A percentile compares a stretch with the other conserved stretches of the same genome.
Evolutionary conservation across 495 filamentous ascomycete genomes (phyloP).

Genomic region (Elasticomyces elasticus): DNA sequence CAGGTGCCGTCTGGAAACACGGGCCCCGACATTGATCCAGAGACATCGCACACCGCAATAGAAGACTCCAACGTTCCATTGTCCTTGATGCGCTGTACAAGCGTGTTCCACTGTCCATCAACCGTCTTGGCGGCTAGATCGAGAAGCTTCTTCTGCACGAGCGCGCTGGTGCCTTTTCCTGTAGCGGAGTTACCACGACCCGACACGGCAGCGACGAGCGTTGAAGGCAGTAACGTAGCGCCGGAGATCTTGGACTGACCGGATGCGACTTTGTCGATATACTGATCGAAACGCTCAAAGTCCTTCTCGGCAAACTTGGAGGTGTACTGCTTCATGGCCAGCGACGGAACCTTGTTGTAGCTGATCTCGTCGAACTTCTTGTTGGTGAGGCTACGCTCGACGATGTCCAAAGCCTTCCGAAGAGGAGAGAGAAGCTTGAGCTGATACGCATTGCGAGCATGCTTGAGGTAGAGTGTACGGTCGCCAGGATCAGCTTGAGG

Average conservation of each 20-base stretch:
- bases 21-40: slow-evolving; percentile 33
- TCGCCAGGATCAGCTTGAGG: slow-evolving; percentile 16
- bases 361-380: slow-evolving; percentile 35
- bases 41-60: slow-evolving; percentile 41
- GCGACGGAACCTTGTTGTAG: slow-evolving; percentile 38
- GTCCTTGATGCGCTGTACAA: slow-evolving; percentile 40
- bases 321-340: slow-evolving; percentile 41
- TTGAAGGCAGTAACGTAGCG: slow-evolving; percentile 36
- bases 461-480: slow-evolving; percentile 37
- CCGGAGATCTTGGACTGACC: slow-evolving; percentile 34
- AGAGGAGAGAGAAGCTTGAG: slow-evolving; percentile 30
- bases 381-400: slow-evolving; percentile 36
- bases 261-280: slow-evolving; percentile 33
- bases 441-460: slow-evolving; percentile 38
- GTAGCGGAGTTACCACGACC: not conserved
- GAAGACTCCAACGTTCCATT: slow-evolving; percentile 34
- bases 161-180: slow-evolving; percentile 1
- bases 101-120: slow-evolving; percentile 39
- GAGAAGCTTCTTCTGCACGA: slow-evolving; percentile 14
- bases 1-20: slow-evolving; percentile 32
- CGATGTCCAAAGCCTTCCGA: slow-evolving; percentile 36
- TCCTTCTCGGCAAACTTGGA: slow-evolving; percentile 36
- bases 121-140: slow-evolving; percentile 24
- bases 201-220: slow-evolving; percentile 23
- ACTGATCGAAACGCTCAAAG: slow-evolving; percentile 33